These are phyloP conservation scores for Claviceps sp. DNA, from an alignment of 2,329 filamentous ascomycete genomes.

Conservation along the genomic window DNA sequence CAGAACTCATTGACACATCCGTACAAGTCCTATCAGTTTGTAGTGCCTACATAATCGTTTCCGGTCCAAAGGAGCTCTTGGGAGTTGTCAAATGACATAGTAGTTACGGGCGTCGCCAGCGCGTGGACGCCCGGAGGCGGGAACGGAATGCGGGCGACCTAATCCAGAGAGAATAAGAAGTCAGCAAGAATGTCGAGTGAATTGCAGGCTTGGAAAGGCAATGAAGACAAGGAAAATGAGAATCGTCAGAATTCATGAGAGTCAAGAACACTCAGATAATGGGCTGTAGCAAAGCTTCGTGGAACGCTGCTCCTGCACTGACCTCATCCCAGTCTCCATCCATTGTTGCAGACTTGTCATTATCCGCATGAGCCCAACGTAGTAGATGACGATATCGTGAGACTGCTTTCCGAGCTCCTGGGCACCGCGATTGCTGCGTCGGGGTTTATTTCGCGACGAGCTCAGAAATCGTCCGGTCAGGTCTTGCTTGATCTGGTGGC, in stretches of 20 bases:
- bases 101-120: slow-evolving; percentile 57
- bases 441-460: slow-evolving; percentile 1
- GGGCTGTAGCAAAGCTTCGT: not conserved
- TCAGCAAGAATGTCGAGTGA: not conserved
- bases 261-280: not conserved
- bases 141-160: slow-evolving; percentile 73
- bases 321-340: slow-evolving; percentile 59
- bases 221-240: not conserved
- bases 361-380: slow-evolving; percentile 22
- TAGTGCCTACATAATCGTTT: slow-evolving; percentile 61
- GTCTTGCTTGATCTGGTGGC: no score
- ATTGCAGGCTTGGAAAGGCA: not conserved
- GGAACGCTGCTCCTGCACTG: slow-evolving; percentile 14
- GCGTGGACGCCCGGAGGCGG: slow-evolving; percentile 62
- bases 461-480: not conserved
- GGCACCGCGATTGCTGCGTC: slow-evolving; percentile 5
- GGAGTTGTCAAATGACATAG: slow-evolving; percentile 75
- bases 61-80: slow-evolving; percentile 91
- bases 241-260: not conserved
- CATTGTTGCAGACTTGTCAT: slow-evolving; percentile 35
- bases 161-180: slow-evolving; percentile 4
- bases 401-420: not conserved
- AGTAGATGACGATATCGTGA: slow-evolving; percentile 4
- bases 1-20: slow-evolving; percentile 8
- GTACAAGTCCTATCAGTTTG: not conserved